Percentiles rank a stretch among this genome's conserved stretches.
Evolutionary conservation across 1,284 basidiomycete genomes (phyloP).

Genomic region (Trametes hirsuta): DNA sequence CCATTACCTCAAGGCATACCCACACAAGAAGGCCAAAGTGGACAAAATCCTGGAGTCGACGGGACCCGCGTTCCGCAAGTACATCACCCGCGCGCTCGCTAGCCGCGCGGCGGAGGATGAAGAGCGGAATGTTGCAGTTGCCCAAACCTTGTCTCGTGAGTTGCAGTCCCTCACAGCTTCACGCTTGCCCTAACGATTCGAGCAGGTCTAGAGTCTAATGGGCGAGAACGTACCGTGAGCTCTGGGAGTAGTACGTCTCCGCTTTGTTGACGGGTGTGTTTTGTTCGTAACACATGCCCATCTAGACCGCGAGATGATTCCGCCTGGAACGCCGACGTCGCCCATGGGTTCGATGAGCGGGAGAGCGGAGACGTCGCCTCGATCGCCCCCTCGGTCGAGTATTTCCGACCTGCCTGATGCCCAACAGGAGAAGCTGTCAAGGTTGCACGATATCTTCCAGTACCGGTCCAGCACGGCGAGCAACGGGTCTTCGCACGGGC

Average conservation of each 20-base stretch:
- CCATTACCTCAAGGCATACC: conserved; percentile 91
- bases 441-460: conserved; percentile 80
- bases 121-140: conserved; percentile 75
- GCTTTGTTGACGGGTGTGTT: not conserved
- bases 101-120: conserved; percentile 85
- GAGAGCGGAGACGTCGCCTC: conserved; percentile 32
- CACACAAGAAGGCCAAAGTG: conserved; percentile 84
- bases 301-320: conserved; percentile 20
- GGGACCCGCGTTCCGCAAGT: conserved; percentile 82
- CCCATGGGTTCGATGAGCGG: conserved; percentile 20
- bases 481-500: conserved; percentile 59
- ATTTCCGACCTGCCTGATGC: conserved; percentile 37
- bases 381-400: conserved; percentile 39
- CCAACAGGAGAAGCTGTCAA: conserved; percentile 64
- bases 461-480: conserved; percentile 74
- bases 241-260: conserved; percentile 24
- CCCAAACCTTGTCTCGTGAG: conserved; percentile 78
- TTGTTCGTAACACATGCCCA: not conserved
- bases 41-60: conserved; percentile 85
- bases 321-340: conserved; percentile 24
- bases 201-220: conserved; percentile 62
- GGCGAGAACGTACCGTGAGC: conserved; percentile 32
- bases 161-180: conserved; percentile 17
- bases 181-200: conserved; percentile 8
- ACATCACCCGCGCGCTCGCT: conserved; percentile 81